Evolutionary conservation across 129 eudicot species (phyloP), one percentile per base, ranked within the genome.

Genomic region (Saposhnikovia divaricata): DNA sequence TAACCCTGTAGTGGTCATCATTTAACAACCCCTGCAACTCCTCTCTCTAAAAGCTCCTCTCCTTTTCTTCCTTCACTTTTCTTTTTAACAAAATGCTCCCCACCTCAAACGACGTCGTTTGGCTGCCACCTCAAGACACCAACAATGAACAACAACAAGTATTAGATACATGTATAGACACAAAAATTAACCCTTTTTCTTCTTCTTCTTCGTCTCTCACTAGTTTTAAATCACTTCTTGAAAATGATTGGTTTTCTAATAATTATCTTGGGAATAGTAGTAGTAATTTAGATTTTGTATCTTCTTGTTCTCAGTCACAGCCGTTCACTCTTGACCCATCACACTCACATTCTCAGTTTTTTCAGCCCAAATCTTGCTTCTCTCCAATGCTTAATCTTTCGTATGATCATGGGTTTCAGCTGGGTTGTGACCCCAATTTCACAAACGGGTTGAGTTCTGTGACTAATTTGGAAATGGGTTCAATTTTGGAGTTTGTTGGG

Each of bases 181-280:
- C 48, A n/a, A 47, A 47, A 18, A 73, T 44, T 3, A 73, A 44
- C 78, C 80, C 85, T 70, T 34, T 34, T 68, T 5, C 73, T 68
- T 34, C 73, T 68, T 34, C 73, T 31, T 14, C 72, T 28, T 74
- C 48, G 39, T 81, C 91, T 8, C 70, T 91, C 48, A 79, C 93
- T 13, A 76, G 81, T 80, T 76, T 88, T 80, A 89, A 85, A 79
- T 86, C 93, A 76, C 87, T 89, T 87, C 93, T 91, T 10, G 96
- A 91, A 66, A 78, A 79, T 55, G 93, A 89, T 10, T 89, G 93
- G 87, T 89, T 78, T 25, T 39, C 65, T 57, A 75, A 72, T 4
- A 76, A 81, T 43, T 37, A 74, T 5, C n/a, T 47, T 14, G 69
- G 34, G 28, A 61, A 61, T 61, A 6, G 2, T 2, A 6, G 2